These are phyloP conservation scores for Miscanthus lutarioriparius DNA, from an alignment of 176 grass and related monocot species.

Conservation along the genomic window DNA sequence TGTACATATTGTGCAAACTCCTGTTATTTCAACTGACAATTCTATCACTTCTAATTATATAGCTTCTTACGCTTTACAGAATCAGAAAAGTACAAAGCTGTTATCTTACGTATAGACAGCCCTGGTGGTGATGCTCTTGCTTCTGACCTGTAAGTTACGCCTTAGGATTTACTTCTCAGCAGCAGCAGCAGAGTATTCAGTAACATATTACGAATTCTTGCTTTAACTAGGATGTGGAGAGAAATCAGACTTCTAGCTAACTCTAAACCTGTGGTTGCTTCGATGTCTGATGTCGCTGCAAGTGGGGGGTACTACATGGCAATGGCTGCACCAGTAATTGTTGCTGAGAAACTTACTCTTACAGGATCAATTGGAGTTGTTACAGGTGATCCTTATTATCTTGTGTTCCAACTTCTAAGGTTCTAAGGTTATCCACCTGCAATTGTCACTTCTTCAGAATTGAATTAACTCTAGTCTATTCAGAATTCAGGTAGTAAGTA, in stretches of 20 bases:
- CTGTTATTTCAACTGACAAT: constrained; percentile 25
- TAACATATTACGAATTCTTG: constrained; percentile 35
- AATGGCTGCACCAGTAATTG: constrained; percentile 88
- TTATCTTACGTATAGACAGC: constrained; percentile 92
- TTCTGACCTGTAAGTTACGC: constrained; percentile 90
- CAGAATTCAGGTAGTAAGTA: not conserved
- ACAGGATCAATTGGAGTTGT: constrained; percentile 98
- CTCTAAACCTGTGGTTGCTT: constrained; percentile 90
- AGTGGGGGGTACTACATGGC: constrained; percentile 97
- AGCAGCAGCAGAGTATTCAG: constrained; percentile 1
- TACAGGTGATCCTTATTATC: constrained; percentile 59
- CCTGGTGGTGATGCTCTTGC: constrained; percentile 97
- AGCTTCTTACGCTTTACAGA: constrained; percentile 60
- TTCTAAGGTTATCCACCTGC: not conserved
- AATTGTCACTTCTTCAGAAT: constrained; percentile 17
- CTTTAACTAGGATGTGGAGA: constrained; percentile 92
- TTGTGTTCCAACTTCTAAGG: constrained; percentile 32
- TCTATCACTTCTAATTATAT: constrained; percentile 31
- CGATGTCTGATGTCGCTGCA: constrained; percentile 96
- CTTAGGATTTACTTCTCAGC: not conserved
- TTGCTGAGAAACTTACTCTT: constrained; percentile 94
- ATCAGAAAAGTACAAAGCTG: constrained; percentile 86
- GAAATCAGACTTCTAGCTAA: constrained; percentile 88
- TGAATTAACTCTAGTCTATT: constrained; percentile 20
- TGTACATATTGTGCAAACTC: constrained; percentile 1